These are phyloP conservation scores for Aristolochia fimbriata DNA, from an alignment of 164 flowering plant genomes.

Conservation along the genomic window DNA sequence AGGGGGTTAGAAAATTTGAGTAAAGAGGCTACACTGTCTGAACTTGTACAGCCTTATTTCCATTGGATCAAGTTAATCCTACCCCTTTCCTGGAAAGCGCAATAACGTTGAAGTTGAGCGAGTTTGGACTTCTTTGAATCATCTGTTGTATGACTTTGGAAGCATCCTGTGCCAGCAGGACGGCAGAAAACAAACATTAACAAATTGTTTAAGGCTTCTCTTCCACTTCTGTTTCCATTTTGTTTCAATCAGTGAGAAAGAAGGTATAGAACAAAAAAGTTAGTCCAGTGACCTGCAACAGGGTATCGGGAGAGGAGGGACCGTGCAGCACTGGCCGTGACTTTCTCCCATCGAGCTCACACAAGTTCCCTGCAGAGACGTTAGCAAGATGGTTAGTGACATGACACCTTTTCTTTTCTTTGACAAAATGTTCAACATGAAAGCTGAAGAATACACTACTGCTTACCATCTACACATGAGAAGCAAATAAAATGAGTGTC, in stretches of 20 bases:
- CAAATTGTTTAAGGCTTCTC: background rate
- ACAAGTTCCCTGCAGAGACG: constrained; percentile 47
- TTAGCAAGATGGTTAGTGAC: background rate
- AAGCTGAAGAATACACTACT: background rate
- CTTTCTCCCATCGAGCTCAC: constrained; percentile 93
- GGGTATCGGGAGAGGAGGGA: constrained; percentile 53
- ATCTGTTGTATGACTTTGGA: constrained; percentile 62
- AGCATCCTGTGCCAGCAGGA: constrained; percentile 55
- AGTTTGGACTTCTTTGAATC: constrained; percentile 64
- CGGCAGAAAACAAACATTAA: background rate
- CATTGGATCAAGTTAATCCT: no score
- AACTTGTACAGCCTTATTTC: no score
- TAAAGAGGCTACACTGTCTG: no score
- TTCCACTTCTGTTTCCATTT: background rate
- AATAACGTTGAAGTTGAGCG: constrained; percentile 81
- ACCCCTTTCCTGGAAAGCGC: constrained; percentile 57
- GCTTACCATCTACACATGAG: constrained; percentile 72
- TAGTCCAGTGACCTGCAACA: constrained; percentile 48
- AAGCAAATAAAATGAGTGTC: constrained; percentile 92
- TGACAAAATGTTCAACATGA: background rate
- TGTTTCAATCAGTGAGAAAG: background rate
- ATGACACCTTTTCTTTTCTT: background rate
- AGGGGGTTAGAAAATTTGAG: no score
- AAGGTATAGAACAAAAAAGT: background rate
- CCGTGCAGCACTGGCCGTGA: constrained; percentile 75